phyloP scores from a whole-genome alignment of 2,329 filamentous ascomycete species.

The Alternaria alternata region DNA sequence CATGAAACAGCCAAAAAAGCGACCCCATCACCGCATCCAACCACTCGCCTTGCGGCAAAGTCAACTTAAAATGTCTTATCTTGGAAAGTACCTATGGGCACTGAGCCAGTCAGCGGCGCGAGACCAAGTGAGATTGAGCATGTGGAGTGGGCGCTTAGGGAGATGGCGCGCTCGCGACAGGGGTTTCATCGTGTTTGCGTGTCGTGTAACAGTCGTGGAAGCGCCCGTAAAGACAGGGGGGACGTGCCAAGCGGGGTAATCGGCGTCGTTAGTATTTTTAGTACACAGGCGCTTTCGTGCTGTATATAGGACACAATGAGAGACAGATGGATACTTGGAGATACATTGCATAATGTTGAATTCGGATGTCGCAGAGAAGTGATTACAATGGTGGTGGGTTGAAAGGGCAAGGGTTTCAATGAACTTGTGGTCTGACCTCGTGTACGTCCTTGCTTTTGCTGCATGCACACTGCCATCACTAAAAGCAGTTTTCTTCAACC shows the following conservation, averaged over 20 bases:
- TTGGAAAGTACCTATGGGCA: constrained; percentile 1
- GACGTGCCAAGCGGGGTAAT: constrained; percentile 11
- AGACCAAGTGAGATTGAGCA: constrained; percentile 1
- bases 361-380: not conserved
- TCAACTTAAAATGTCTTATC: constrained; percentile 6
- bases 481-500: constrained; percentile 2
- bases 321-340: not conserved
- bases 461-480: constrained; percentile 10
- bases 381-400: not conserved
- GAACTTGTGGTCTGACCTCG: constrained; percentile 17
- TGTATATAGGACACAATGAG: constrained; percentile 2
- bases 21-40: constrained; percentile 4
- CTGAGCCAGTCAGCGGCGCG: constrained; percentile 7
- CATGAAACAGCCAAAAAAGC: constrained; percentile 10
- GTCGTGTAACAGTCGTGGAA: constrained; percentile 3
- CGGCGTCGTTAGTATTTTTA: constrained; percentile 1
- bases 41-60: not conserved
- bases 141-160: constrained; percentile 9
- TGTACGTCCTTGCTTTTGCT: constrained; percentile 4
- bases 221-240: not conserved
- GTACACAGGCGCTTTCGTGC: not conserved
- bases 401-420: constrained; percentile 3
- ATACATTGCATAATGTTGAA: not conserved
- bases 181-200: constrained; percentile 4
- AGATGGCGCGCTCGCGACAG: not conserved